These are phyloP conservation scores for Yarrowia sp. DNA, from an alignment of 805 yeast genomes.

Conservation along the genomic window DNA sequence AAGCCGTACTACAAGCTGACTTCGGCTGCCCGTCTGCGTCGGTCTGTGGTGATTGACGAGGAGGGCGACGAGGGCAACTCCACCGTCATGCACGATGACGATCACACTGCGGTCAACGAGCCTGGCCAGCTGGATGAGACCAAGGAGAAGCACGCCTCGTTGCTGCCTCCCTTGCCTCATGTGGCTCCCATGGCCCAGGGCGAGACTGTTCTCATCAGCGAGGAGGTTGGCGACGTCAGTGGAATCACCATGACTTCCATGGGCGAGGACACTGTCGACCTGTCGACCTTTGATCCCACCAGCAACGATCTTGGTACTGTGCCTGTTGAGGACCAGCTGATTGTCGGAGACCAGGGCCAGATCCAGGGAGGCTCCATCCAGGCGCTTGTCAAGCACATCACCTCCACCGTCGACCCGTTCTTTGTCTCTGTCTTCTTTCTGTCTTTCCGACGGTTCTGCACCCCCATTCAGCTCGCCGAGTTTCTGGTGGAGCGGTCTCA, in stretches of 20 bases:
- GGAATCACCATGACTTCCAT: constrained; percentile 1
- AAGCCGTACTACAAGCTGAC: constrained; percentile 22
- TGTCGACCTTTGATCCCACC: constrained; percentile 1
- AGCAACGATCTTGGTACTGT: not conserved
- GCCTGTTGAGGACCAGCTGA: constrained; percentile 22
- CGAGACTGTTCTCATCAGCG: not conserved
- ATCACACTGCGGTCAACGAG: not conserved
- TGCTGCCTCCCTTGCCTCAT: constrained; percentile 10
- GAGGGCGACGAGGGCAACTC: constrained; percentile 9
- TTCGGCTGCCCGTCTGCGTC: not conserved
- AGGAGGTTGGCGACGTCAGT: constrained; percentile 6
- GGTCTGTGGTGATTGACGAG: constrained; percentile 18
- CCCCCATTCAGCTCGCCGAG: constrained; percentile 63
- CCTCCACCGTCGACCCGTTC: constrained; percentile 50
- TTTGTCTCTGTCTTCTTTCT: constrained; percentile 71
- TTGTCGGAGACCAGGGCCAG: constrained; percentile 29
- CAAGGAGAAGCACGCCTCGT: not conserved
- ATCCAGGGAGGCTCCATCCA: constrained; percentile 39
- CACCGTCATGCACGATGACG: not conserved
- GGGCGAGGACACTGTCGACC: not conserved
- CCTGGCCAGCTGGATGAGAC: not conserved
- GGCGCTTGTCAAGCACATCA: constrained; percentile 35
- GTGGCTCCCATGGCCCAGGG: not conserved
- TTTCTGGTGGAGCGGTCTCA: constrained; percentile 53
- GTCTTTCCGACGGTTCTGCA: constrained; percentile 69